Conservation (phyloP, 2,329 filamentous ascomycete genomes). For the Parastagonospora avenae region DNA sequence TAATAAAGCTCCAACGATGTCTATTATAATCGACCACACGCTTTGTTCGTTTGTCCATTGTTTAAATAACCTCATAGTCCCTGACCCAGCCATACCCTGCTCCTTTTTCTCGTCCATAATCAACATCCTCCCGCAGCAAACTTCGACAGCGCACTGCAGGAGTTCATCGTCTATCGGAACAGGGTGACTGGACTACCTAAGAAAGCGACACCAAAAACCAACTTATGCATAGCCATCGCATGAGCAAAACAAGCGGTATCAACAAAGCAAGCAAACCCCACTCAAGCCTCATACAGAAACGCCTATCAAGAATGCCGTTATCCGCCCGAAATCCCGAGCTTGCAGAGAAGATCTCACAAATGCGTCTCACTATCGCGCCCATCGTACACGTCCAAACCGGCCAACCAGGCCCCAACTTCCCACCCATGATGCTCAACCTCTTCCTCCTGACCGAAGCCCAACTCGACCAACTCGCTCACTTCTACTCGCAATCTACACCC, state of each 20-base stretch:
- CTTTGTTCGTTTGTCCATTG: constrained; percentile 33
- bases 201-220: background rate
- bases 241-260: constrained; percentile 16
- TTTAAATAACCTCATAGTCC: constrained; percentile 29
- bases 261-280: constrained; percentile 14
- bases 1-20: constrained; percentile 35
- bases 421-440: constrained; percentile 69
- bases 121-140: constrained; percentile 17
- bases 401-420: constrained; percentile 68
- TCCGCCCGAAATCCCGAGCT: constrained; percentile 53
- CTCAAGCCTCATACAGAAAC: constrained; percentile 14
- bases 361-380: constrained; percentile 69
- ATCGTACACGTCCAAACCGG: constrained; percentile 66
- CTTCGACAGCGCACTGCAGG: background rate
- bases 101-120: constrained; percentile 8
- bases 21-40: constrained; percentile 14
- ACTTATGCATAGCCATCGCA: constrained; percentile 11
- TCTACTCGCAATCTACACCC: constrained; percentile 73
- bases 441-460: constrained; percentile 74
- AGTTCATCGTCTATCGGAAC: background rate
- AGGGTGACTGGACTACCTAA: background rate
- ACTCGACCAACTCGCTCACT: constrained; percentile 71
- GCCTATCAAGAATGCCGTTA: constrained; percentile 15
- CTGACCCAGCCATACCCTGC: constrained; percentile 14
- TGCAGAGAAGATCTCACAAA: constrained; percentile 65